Evolutionary conservation across 176 grass and related monocot species (phyloP).

Genomic region (Aegilops tauschii): DNA sequence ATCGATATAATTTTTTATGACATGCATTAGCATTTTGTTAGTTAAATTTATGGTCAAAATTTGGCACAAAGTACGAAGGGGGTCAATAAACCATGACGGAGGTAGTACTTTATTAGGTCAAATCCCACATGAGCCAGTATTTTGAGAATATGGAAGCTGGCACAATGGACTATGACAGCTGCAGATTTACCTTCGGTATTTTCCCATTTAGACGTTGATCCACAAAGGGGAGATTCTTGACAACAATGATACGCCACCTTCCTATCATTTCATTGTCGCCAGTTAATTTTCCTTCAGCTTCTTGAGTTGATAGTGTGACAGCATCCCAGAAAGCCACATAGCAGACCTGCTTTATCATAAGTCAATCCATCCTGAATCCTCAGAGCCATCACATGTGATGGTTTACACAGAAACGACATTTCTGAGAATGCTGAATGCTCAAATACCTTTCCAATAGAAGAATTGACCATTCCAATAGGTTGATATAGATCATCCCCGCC

Average conservation of each 20-base stretch:
- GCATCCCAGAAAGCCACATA: conserved; percentile 95
- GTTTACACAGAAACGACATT: background rate
- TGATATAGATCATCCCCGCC: conserved; percentile 96
- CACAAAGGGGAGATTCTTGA: conserved; percentile 69
- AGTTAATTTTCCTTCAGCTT: conserved; percentile 77
- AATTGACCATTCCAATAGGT: conserved; percentile 91
- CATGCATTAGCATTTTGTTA: no score
- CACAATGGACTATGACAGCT: background rate
- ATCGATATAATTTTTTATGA: no score
- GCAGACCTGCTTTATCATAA: conserved; percentile 63
- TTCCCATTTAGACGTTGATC: conserved; percentile 97
- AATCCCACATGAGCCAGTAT: background rate
- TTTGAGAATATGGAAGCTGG: conserved; percentile 5
- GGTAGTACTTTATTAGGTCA: background rate
- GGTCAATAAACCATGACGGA: no score
- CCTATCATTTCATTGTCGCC: conserved; percentile 65
- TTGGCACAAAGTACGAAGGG: no score
- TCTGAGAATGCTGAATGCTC: conserved; percentile 6
- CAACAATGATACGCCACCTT: conserved; percentile 78
- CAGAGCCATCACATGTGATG: background rate
- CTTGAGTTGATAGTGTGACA: conserved; percentile 63
- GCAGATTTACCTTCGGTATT: conserved; percentile 72
- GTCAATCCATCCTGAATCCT: conserved; percentile 13
- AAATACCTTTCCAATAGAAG: conserved; percentile 66
- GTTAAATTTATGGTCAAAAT: no score